phyloP scores from a whole-genome alignment of 2,329 filamentous ascomycete species.

The Atkinsonella hypoxylon region DNA sequence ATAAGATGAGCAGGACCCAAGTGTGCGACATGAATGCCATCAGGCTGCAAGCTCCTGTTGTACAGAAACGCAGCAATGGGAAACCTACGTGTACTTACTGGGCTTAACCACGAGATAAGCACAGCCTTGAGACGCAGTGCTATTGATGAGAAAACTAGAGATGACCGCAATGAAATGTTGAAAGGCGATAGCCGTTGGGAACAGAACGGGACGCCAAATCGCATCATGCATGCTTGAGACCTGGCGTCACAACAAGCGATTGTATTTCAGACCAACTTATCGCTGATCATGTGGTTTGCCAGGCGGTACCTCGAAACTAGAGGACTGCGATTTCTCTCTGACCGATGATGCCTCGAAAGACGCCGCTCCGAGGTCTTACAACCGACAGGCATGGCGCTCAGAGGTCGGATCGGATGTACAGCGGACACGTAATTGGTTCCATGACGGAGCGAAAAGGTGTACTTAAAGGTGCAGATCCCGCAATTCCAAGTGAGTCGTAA shows the following conservation, averaged over 20 bases:
- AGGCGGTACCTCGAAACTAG: not conserved
- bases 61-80: not conserved
- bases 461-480: too few relatives aligned
- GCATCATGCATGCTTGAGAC: not conserved
- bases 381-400: not conserved
- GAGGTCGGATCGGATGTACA: not conserved
- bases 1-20: not conserved
- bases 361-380: not conserved
- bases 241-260: not conserved
- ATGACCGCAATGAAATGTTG: not conserved
- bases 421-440: not conserved
- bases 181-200: not conserved
- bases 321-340: not conserved
- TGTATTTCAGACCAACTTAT: not conserved
- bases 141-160: not conserved
- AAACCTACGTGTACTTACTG: not conserved
- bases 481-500: too few relatives aligned
- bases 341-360: not conserved
- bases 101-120: not conserved
- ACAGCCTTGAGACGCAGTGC: not conserved
- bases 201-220: not conserved
- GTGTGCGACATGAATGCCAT: not conserved
- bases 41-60: not conserved
- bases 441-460: too few relatives aligned
- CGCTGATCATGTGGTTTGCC: not conserved